Conservation (phyloP, 805 yeast species). For the Candida khao-thaluensis region DNA sequence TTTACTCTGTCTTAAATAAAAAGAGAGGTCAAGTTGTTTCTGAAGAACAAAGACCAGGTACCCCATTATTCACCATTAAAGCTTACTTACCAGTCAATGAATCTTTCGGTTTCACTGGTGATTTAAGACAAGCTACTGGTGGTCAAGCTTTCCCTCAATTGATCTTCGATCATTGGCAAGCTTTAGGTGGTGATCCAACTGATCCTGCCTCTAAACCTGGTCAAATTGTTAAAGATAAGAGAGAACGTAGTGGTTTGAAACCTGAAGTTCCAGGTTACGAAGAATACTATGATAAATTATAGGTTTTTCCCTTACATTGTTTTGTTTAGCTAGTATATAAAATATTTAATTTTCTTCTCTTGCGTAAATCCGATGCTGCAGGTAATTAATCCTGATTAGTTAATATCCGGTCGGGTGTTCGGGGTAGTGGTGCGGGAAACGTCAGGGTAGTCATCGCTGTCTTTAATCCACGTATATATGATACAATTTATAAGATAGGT, state of each 20-base stretch:
- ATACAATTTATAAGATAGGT: too few species aligned
- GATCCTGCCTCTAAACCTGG: conserved; percentile 76
- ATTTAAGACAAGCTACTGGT: conserved; percentile 99
- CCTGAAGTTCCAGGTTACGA: conserved; percentile 98
- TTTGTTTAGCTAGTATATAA: conserved; percentile 8
- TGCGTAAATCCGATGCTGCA: too few species aligned
- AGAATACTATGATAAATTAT: conserved; percentile 95
- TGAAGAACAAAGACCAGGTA: conserved; percentile 99
- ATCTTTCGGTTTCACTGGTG: conserved; percentile 99
- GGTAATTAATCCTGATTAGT: too few species aligned
- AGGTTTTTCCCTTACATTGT: conserved; percentile 20
- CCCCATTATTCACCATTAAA: conserved; percentile 99
- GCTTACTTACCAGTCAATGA: conserved; percentile 99
- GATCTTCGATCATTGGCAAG: conserved; percentile 99
- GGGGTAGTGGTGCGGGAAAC: too few species aligned
- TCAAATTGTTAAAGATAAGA: conserved; percentile 56
- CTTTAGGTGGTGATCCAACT: conserved; percentile 87
- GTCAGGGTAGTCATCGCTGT: too few species aligned
- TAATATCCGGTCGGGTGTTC: too few species aligned
- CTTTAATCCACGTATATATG: too few species aligned
- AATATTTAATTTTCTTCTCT: background rate
- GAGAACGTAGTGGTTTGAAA: conserved; percentile 97
- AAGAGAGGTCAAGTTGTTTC: conserved; percentile 99
- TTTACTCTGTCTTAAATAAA: conserved; percentile 98
- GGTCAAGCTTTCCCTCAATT: conserved; percentile 99